Evolutionary conservation across 2,329 filamentous ascomycete species (phyloP).

Genomic region (Neocatenulostroma microsporum): DNA sequence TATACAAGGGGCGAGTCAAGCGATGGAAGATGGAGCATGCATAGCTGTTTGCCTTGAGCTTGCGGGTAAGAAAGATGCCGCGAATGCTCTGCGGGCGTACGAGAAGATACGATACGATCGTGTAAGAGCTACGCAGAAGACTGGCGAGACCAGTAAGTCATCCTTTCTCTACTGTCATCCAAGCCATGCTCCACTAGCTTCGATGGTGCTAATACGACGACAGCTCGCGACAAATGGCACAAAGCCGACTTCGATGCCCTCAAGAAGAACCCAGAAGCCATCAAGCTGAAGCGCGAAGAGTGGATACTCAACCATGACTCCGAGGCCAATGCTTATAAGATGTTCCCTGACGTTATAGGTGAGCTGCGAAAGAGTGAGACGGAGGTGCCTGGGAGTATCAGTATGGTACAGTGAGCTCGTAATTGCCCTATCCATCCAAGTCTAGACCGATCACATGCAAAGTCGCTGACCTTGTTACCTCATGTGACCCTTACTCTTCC

Average conservation of each 20-base stretch:
- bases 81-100: slow-evolving; percentile 19
- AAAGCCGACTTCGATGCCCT: slow-evolving; percentile 44
- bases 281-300: slow-evolving; percentile 41
- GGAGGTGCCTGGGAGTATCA: too few species aligned
- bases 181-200: too few species aligned
- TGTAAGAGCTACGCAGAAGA: slow-evolving; percentile 17
- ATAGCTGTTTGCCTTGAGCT: slow-evolving; percentile 40
- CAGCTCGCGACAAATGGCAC: slow-evolving; percentile 38
- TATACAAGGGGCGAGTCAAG: slow-evolving; percentile 48
- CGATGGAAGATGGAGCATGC: slow-evolving; percentile 46
- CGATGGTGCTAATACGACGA: background rate
- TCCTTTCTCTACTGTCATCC: background rate
- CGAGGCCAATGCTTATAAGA: slow-evolving; percentile 40
- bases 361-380: too few species aligned
- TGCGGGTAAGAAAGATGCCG: slow-evolving; percentile 34
- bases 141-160: slow-evolving; percentile 14
- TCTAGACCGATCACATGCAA: too few species aligned
- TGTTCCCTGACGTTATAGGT: slow-evolving; percentile 7
- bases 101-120: slow-evolving; percentile 22
- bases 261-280: slow-evolving; percentile 39
- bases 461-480: too few species aligned
- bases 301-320: slow-evolving; percentile 46
- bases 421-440: too few species aligned
- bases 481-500: too few species aligned
- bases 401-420: too few species aligned